These are phyloP conservation scores for Fraxinus floribunda DNA, from an alignment of 305 asterid genomes.

Conservation along the genomic window DNA sequence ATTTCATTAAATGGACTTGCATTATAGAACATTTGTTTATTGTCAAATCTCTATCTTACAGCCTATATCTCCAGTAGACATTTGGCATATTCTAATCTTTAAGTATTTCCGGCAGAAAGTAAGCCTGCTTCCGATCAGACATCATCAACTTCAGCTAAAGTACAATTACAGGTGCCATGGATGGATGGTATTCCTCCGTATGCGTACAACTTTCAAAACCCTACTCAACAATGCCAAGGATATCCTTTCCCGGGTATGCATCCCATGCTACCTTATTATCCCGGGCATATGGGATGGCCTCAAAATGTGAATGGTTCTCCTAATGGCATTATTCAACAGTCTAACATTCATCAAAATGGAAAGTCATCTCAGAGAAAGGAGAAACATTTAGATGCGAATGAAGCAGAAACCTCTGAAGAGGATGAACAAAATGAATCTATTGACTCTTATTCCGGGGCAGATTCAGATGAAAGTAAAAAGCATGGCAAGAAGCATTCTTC, in stretches of 20 bases:
- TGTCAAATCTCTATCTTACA: neutral
- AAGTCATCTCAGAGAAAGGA: constrained; percentile 51
- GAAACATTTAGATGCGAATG: constrained; percentile 37
- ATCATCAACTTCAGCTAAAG: constrained; percentile 35
- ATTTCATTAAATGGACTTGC: neutral
- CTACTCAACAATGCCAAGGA: constrained; percentile 47
- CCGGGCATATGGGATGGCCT: constrained; percentile 63
- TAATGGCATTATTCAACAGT: constrained; percentile 31
- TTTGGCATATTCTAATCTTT: constrained; percentile 9
- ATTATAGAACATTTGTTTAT: neutral
- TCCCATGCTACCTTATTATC: constrained; percentile 57
- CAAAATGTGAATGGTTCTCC: constrained; percentile 30
- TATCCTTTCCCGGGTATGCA: constrained; percentile 59
- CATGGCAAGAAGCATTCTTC: constrained; percentile 45
- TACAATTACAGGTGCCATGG: constrained; percentile 70
- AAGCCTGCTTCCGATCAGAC: constrained; percentile 43
- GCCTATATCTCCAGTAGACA: neutral
- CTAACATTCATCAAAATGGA: constrained; percentile 32
- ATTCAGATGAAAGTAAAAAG: constrained; percentile 40
- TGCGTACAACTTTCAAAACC: constrained; percentile 65
- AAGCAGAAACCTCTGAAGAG: constrained; percentile 47
- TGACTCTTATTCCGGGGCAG: constrained; percentile 46
- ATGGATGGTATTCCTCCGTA: constrained; percentile 72
- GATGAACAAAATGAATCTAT: constrained; percentile 54
- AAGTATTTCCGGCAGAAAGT: constrained; percentile 41